Percentiles rank a stretch among this genome's conserved stretches.
These are phyloP conservation scores for Yamadazyma triangularis DNA, from an alignment of 1,139 yeast species.

Conservation along the genomic window DNA sequence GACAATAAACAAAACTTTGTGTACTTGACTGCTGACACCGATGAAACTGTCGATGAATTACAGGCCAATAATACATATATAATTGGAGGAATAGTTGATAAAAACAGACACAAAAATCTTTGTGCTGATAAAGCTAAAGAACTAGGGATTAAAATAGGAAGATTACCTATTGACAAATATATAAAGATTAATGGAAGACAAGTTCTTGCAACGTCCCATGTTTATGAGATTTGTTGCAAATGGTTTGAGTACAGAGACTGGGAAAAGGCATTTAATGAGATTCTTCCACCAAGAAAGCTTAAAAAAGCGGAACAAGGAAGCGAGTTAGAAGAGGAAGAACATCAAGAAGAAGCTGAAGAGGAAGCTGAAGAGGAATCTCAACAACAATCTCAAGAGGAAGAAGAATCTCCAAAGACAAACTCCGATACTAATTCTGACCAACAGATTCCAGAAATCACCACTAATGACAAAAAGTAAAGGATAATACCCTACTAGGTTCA, in stretches of 20 bases:
- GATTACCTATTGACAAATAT: constrained; percentile 84
- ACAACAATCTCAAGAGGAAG: not conserved
- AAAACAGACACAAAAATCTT: constrained; percentile 80
- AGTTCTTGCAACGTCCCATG: constrained; percentile 92
- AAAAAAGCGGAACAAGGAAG: not conserved
- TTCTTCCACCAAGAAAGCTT: constrained; percentile 73
- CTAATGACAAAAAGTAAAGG: no score
- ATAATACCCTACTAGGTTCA: no score
- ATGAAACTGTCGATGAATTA: constrained; percentile 55
- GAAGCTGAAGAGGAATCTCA: no score
- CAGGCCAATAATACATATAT: constrained; percentile 72
- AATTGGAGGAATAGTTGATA: constrained; percentile 95
- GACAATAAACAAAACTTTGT: constrained; percentile 40
- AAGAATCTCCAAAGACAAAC: not conserved
- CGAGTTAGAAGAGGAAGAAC: not conserved
- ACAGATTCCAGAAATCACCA: no score
- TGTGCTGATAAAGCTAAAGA: constrained; percentile 79
- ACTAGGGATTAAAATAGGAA: constrained; percentile 67
- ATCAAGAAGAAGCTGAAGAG: constrained; percentile 2
- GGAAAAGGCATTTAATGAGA: constrained; percentile 80
- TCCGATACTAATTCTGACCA: no score
- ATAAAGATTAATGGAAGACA: constrained; percentile 80
- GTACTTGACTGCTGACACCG: constrained; percentile 86
- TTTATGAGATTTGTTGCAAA: constrained; percentile 75
- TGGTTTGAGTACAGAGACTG: constrained; percentile 81